A percentile compares a stretch with the other conserved stretches of the same genome.
Conservation (phyloP, 495 filamentous ascomycete species). For the Daldinia loculata region DNA sequence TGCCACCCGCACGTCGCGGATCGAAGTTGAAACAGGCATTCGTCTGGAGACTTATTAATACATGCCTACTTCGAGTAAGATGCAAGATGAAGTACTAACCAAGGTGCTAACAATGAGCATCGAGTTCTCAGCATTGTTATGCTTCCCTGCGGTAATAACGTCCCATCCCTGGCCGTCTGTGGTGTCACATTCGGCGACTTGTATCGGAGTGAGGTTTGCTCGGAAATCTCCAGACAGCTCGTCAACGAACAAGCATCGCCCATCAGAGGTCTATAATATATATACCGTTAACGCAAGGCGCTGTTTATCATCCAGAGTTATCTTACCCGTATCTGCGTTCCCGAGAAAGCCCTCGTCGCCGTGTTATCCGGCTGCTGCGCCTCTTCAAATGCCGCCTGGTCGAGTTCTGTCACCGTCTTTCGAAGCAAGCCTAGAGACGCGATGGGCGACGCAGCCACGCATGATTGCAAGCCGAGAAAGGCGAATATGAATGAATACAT, state of each 20-base stretch:
- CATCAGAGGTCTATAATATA: conserved; percentile 55
- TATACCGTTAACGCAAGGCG: background rate
- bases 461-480: conserved; percentile 18
- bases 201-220: conserved; percentile 63
- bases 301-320: background rate
- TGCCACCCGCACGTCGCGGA: conserved; percentile 54
- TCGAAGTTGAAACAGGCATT: conserved; percentile 67
- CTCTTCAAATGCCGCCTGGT: conserved; percentile 59
- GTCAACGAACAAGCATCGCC: conserved; percentile 62
- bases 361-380: conserved; percentile 59
- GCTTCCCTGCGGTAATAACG: conserved; percentile 61
- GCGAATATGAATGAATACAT: conserved; percentile 21
- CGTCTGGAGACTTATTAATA: conserved; percentile 48
- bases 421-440: conserved; percentile 19
- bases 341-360: conserved; percentile 59
- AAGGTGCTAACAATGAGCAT: conserved; percentile 63
- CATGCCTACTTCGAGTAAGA: background rate
- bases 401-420: conserved; percentile 53
- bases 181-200: conserved; percentile 58
- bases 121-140: conserved; percentile 53
- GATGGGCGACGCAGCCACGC: conserved; percentile 32
- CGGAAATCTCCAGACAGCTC: conserved; percentile 65
- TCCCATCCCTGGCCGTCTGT: conserved; percentile 63
- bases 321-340: conserved; percentile 58
- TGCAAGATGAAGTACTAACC: conserved; percentile 38